Evolutionary conservation across 208 protist species (phyloP), one percentile per base, ranked within the genome.

Genomic region (Trypanosoma grayi): DNA sequence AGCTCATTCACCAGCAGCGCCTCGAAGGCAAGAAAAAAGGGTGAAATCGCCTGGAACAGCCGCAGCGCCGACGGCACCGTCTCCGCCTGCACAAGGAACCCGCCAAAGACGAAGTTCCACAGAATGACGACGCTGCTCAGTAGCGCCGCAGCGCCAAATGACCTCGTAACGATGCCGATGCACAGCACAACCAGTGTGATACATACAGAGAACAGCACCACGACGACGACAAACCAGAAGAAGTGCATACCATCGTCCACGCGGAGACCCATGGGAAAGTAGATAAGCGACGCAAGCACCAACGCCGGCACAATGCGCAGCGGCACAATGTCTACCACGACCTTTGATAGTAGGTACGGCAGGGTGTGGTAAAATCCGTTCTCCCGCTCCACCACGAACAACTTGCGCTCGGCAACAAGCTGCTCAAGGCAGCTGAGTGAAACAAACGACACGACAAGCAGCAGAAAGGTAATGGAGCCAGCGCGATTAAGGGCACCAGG

Each of bases 71-170:
- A 14, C 20, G 92, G 91, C 16, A 98, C 79, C n/a, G 86, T 93
- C 46, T 87, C 73, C 4, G 85, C 55, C 60, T 93, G 88, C 47
- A 98, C 89, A 51, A 97, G 67, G 11, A 90, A 76, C 0, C 90
- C 90, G 18, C 90, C 90, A 81, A 97, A 97, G 11, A 97, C 90
- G 60, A 97, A 95, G 71, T 92, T 93, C 85, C 84, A 95, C 41
- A 91, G 59, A 64, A 95, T 94, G 22, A 88, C 64, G 37, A 95
- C 76, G 48, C 85, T 92, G 59, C 86, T 93, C n/a, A 95, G 31
- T 24, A 96, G 77, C 10, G 86, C 90, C 0, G 89, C 90, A 1
- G 83, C 40, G 18, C 90, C 90, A 64, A 93, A 94, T 27, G 81
- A 79, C 30, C 77, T 80, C 10, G 72, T 81, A 25, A 93, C 24